A percentile compares a stretch with the other conserved stretches of the same genome.
Evolutionary conservation across 805 yeast species (phyloP).

Genomic region (Sugiyamaella americana): DNA sequence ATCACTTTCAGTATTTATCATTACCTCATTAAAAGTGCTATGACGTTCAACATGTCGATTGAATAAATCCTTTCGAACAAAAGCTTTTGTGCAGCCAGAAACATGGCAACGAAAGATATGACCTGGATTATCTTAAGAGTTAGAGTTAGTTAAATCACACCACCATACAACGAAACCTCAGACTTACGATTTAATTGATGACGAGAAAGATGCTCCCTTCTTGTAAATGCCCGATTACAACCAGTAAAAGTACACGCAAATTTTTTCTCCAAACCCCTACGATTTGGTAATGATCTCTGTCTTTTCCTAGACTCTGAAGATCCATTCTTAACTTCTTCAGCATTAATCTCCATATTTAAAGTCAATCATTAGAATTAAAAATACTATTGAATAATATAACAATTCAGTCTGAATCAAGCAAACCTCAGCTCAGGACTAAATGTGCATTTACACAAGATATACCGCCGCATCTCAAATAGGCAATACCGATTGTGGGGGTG

Average conservation of each 20-base stretch:
- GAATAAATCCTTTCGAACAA: conserved; percentile 30
- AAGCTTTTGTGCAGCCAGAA: conserved; percentile 27
- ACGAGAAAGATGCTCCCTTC: conserved; percentile 19
- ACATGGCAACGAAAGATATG: conserved; percentile 13
- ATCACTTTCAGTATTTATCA: not conserved
- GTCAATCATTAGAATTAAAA: not conserved
- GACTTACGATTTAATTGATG: not conserved
- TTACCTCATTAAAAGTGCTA: not conserved
- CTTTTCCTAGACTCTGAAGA: not conserved
- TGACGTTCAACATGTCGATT: conserved; percentile 12
- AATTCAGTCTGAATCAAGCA: too few relatives aligned
- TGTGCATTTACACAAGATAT: too few relatives aligned
- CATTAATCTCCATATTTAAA: not conserved
- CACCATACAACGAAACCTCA: too few relatives aligned
- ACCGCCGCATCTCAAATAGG: too few relatives aligned
- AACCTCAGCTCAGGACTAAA: too few relatives aligned
- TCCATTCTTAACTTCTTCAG: too few relatives aligned
- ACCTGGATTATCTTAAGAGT: conserved; percentile 13
- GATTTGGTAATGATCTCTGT: conserved; percentile 7
- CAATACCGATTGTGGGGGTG: too few relatives aligned
- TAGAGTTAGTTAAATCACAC: not conserved
- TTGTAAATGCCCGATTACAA: conserved; percentile 22
- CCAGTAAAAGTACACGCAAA: conserved; percentile 26
- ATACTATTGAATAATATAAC: too few relatives aligned
- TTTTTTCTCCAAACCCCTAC: conserved; percentile 27